Evolutionary conservation across 345 rosid genomes (phyloP), one percentile per base, ranked within the genome.

Genomic region (Populus ilicifolia): DNA sequence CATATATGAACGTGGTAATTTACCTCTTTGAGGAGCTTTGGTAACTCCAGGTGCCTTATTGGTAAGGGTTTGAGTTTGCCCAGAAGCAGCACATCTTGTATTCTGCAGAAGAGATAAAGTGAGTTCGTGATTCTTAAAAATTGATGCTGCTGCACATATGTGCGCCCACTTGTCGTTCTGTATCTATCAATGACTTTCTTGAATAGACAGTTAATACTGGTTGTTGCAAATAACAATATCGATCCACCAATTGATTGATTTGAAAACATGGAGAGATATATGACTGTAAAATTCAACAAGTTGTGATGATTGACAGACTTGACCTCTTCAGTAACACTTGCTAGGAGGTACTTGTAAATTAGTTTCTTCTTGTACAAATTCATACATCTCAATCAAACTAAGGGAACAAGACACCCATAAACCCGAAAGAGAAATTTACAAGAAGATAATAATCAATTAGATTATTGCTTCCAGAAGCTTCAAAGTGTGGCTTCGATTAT

Each of bases 21-120:
- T 91, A 94, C 98, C 86, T 79, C 86, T 90, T 18, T 77, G 85
- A 71, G 94, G 98, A 78, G 98, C 94, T 84, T 89, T 90, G 33
- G 97, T 93, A 67, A 93, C 89, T 30, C 95, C 90, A 36, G 93
- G 95, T 29, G 97, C 88, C 81, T 94, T 87, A 5, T 86, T 90
- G 6, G 88, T 88, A 59, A 94, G 64, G 7, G 98, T 94, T 81
- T 93, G 95, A 69, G 98, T 93, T 81, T 94, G 98, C 74, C 94
- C 98, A 18, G 89, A 86, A 38, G 88, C 89, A 30, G 90, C 87
- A 76, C 93, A 90, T 79, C 85, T 88, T 10, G 90, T 85, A 73
- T 84, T 87, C 94, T 93, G 89, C 89, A 83, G 29, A 35, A 61
- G 8, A 67, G 67, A 9, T 27, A n/a, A 1, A 9, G 30, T n/a